A percentile compares a stretch with the other conserved stretches of the same genome.
Conservation (phyloP, 2,329 filamentous ascomycete species). For the Monilinia fructicola region DNA sequence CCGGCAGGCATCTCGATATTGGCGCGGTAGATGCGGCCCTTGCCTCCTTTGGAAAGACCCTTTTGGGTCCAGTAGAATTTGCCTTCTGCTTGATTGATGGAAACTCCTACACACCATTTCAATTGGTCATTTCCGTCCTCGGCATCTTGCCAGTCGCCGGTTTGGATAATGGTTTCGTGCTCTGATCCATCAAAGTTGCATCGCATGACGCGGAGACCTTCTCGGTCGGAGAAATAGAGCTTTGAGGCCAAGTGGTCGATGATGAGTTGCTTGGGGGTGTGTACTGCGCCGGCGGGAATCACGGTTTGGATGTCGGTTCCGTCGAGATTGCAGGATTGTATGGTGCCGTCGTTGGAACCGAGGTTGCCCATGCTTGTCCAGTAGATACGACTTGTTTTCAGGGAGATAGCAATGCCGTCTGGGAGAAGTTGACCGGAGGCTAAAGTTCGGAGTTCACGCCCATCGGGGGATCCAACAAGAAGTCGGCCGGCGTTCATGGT, state of each 20-base stretch:
- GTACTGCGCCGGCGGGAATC: constrained; percentile 45
- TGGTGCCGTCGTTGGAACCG: constrained; percentile 23
- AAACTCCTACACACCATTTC: constrained; percentile 57
- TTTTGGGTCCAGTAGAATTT: constrained; percentile 63
- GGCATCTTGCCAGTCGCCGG: constrained; percentile 25
- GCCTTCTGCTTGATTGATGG: constrained; percentile 45
- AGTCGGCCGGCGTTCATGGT: constrained; percentile 26
- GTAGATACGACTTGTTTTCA: constrained; percentile 44
- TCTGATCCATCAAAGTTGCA: constrained; percentile 45
- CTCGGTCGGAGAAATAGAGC: constrained; percentile 48
- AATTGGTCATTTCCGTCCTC: constrained; percentile 25
- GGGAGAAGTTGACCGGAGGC: constrained; percentile 40
- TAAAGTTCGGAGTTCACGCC: constrained; percentile 23
- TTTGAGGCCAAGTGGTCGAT: constrained; percentile 26
- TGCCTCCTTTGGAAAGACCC: constrained; percentile 50
- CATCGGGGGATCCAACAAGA: constrained; percentile 25
- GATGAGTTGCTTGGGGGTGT: constrained; percentile 52
- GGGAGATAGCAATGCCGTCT: constrained; percentile 48
- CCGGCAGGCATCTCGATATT: constrained; percentile 44
- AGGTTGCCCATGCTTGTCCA: constrained; percentile 53
- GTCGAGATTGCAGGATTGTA: constrained; percentile 44
- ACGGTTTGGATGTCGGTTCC: constrained; percentile 48
- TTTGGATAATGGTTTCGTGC: constrained; percentile 41
- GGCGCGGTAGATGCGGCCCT: constrained; percentile 55
- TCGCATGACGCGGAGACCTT: constrained; percentile 46